Conservation (phyloP, 495 filamentous ascomycete genomes). For the Neurospora sp. region DNA sequence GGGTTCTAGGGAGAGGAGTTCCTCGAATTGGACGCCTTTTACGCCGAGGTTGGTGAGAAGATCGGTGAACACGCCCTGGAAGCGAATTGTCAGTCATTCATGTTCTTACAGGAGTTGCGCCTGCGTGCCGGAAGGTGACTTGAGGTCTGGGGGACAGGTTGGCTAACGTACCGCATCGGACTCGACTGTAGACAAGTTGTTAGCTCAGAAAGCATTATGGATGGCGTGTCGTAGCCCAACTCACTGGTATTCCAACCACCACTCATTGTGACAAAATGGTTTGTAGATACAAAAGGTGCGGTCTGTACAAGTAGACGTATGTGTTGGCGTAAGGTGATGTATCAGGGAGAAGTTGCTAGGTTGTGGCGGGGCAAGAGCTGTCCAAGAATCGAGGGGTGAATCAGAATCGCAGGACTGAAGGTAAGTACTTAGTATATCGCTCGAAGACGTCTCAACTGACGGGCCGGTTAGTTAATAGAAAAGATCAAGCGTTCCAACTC, state of each 20-base stretch:
- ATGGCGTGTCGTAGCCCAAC: conserved; percentile 4
- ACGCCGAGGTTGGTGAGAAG: conserved; percentile 86
- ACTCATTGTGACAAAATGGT: conserved; percentile 33
- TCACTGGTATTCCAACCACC: conserved; percentile 50
- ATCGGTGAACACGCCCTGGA: conserved; percentile 93
- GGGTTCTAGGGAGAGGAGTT: conserved; percentile 82
- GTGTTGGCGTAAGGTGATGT: not conserved
- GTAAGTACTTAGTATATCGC: not conserved
- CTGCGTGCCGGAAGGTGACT: not conserved
- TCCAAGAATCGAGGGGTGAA: not conserved
- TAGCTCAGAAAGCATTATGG: conserved; percentile 6
- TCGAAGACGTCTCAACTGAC: not conserved
- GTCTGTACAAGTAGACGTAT: not conserved
- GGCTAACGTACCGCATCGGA: conserved; percentile 70
- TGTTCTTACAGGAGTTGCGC: not conserved
- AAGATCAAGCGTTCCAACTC: not conserved
- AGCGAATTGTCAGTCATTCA: conserved; percentile 4
- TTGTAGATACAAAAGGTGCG: not conserved
- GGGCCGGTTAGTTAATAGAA: too few relatives aligned
- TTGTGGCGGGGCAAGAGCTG: not conserved
- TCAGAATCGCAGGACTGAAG: not conserved
- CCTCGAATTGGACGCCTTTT: conserved; percentile 91
- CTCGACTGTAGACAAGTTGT: conserved; percentile 58
- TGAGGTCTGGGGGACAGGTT: conserved; percentile 1
- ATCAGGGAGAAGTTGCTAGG: not conserved